Evolutionary conservation across 164 flowering plant genomes (phyloP).

Genomic region (Malania oleifera): DNA sequence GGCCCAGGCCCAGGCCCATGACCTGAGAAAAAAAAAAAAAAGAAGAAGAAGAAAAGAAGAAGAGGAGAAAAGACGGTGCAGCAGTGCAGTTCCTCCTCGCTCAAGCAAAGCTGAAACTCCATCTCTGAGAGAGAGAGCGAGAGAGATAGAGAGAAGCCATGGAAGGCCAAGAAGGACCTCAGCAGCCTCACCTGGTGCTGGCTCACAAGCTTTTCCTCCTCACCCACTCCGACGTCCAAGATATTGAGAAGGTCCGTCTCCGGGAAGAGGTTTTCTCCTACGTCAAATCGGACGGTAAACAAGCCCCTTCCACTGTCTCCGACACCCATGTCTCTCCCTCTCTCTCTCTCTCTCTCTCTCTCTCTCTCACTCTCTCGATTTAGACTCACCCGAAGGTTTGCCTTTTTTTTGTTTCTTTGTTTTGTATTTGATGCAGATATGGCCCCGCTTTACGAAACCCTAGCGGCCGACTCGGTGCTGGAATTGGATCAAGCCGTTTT

Average conservation of each 20-base stretch:
- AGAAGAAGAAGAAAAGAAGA: too few species aligned
- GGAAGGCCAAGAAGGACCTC: constrained; percentile 71
- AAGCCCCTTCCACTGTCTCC: too few species aligned
- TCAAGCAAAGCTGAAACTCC: constrained; percentile 14
- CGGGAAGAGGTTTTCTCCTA: constrained; percentile 61
- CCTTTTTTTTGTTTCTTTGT: too few species aligned
- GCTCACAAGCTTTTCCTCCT: constrained; percentile 80
- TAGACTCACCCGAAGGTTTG: not conserved
- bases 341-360: not conserved
- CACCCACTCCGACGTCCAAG: constrained; percentile 68
- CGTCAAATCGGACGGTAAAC: constrained; percentile 62
- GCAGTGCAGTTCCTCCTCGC: constrained; percentile 14
- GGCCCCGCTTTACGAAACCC: constrained; percentile 73
- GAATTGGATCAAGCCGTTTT: constrained; percentile 61
- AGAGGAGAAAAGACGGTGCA: too few species aligned
- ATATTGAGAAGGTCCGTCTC: constrained; percentile 84
- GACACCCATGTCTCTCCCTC: not conserved
- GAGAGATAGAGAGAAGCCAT: constrained; percentile 23
- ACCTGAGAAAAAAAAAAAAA: too few species aligned
- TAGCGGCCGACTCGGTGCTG: constrained; percentile 46
- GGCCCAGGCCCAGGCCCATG: too few species aligned
- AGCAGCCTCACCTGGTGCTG: constrained; percentile 60
- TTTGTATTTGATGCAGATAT: constrained; percentile 43
- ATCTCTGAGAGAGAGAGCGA: constrained; percentile 6
- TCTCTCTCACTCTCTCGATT: not conserved